Percentiles rank a stretch among this genome's conserved stretches.
phyloP scores from a whole-genome alignment of 306 rosid species.

The Corylus americana region DNA sequence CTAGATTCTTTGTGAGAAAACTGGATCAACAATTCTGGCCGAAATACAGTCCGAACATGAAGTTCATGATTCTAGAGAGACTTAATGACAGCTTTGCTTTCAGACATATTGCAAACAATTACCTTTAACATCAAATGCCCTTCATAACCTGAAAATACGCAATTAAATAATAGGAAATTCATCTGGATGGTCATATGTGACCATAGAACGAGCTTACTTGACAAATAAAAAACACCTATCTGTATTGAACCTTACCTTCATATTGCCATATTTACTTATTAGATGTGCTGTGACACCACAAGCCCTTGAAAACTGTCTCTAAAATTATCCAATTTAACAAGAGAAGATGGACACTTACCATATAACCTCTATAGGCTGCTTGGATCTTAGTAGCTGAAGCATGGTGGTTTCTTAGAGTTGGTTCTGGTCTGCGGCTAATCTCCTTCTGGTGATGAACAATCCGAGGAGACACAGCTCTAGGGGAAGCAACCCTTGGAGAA shows the following conservation, averaged over 20 bases:
- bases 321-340: not conserved
- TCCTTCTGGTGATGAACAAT: constrained; percentile 53
- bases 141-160: too few species aligned
- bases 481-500: constrained; percentile 47
- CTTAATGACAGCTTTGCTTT: not conserved
- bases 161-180: too few species aligned
- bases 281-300: not conserved
- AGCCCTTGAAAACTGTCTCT: not conserved
- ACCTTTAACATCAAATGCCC: too few species aligned
- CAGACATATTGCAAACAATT: not conserved
- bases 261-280: not conserved
- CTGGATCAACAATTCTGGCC: not conserved
- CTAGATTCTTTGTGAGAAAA: not conserved
- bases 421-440: constrained; percentile 69
- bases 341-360: constrained; percentile 51
- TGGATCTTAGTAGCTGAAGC: constrained; percentile 91
- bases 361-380: constrained; percentile 82
- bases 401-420: constrained; percentile 70
- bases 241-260: not conserved
- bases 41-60: not conserved
- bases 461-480: constrained; percentile 58
- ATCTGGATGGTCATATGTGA: not conserved
- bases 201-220: not conserved
- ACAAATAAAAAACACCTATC: not conserved
- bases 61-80: not conserved